These are phyloP conservation scores for Dittrichia graveolens DNA, from an alignment of 129 eudicot species.

Conservation along the genomic window DNA sequence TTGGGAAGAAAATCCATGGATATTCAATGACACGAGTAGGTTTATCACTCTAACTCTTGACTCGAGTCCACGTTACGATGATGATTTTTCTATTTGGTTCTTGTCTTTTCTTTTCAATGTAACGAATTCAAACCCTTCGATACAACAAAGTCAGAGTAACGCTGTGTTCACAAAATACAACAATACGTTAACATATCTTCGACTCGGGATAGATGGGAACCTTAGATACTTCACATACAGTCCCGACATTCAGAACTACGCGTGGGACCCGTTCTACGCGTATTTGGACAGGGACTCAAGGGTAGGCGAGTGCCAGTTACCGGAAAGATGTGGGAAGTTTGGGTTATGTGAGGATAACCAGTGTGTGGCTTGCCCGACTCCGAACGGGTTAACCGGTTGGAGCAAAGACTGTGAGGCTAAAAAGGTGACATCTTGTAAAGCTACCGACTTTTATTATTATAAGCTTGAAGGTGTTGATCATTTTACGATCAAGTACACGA, in stretches of 20 bases:
- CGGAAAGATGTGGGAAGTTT: slow-evolving; percentile 12
- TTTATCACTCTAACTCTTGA: background rate
- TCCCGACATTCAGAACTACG: background rate
- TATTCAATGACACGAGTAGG: background rate
- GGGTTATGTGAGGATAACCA: slow-evolving; percentile 26
- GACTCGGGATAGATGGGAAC: slow-evolving; percentile 8
- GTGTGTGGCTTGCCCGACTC: slow-evolving; percentile 16
- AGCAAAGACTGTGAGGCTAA: slow-evolving; percentile 36
- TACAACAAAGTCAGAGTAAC: background rate
- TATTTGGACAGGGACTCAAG: background rate
- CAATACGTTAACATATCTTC: slow-evolving; percentile 2
- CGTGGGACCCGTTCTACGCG: background rate
- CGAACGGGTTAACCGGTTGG: slow-evolving; percentile 14
- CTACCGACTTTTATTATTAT: slow-evolving; percentile 33
- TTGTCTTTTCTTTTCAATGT: background rate
- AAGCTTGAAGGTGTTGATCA: slow-evolving; percentile 54
- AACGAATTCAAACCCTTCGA: background rate
- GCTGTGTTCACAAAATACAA: background rate
- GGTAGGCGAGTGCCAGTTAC: background rate
- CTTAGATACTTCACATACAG: slow-evolving; percentile 7
- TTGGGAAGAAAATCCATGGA: background rate
- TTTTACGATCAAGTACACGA: slow-evolving; percentile 42
- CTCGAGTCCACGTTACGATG: background rate
- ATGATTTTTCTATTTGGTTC: background rate
- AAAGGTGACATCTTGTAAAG: slow-evolving; percentile 23